Evolutionary conservation across 305 asterid species (phyloP).

Genomic region (Ajuga reptans): DNA sequence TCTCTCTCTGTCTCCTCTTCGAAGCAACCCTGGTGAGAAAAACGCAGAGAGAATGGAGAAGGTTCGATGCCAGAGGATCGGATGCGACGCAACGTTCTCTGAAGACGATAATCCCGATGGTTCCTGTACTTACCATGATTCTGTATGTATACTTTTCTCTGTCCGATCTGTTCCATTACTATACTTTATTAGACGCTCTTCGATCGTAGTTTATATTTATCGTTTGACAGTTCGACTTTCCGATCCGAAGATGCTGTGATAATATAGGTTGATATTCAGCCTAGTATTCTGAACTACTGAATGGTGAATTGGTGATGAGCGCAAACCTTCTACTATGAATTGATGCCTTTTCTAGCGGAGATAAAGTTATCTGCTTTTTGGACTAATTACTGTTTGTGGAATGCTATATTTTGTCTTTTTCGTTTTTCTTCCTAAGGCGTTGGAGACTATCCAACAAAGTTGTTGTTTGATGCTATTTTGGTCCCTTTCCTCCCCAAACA

Average conservation of each 20-base stretch:
- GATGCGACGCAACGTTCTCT: slow-evolving; percentile 71
- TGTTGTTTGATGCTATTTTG: not conserved
- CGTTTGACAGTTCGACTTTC: not conserved
- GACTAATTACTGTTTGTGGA: slow-evolving; percentile 1
- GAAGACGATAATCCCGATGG: slow-evolving; percentile 65
- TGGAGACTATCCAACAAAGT: too few relatives aligned
- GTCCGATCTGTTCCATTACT: not conserved
- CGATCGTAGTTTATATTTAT: not conserved
- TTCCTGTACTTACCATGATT: slow-evolving; percentile 65
- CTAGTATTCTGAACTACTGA: not conserved
- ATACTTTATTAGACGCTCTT: not conserved
- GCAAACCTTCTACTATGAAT: not conserved
- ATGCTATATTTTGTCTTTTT: not conserved
- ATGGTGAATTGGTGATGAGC: not conserved
- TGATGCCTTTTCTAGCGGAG: not conserved
- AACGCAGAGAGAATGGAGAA: slow-evolving; percentile 43
- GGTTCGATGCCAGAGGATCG: slow-evolving; percentile 84
- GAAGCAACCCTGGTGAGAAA: not conserved
- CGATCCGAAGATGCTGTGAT: not conserved
- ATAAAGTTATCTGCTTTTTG: slow-evolving; percentile 4
- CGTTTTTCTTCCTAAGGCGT: not conserved
- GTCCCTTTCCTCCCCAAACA: not conserved
- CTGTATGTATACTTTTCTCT: slow-evolving; percentile 39
- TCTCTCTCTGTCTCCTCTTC: too few relatives aligned
- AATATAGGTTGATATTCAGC: not conserved